Percentiles rank a stretch among this genome's conserved stretches.
Evolutionary conservation across 192 early-diverging fungal genomes (phyloP).

Genomic region (Mortierella hygrophila): DNA sequence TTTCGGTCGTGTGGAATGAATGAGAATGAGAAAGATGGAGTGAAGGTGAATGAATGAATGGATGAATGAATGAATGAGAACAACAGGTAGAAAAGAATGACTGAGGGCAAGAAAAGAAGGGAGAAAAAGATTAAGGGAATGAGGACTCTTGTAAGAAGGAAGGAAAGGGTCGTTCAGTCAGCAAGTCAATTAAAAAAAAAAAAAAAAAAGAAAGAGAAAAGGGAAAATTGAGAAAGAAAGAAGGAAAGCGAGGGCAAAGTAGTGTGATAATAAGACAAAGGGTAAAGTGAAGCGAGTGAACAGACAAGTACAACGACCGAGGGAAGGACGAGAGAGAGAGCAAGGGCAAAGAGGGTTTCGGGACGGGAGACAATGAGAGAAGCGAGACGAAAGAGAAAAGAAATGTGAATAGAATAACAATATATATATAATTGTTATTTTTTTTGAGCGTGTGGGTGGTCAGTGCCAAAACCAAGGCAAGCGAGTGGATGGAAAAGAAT

Average conservation of each 20-base stretch:
- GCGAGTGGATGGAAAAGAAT: not conserved
- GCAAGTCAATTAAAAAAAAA: not conserved
- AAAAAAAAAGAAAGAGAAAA: not conserved
- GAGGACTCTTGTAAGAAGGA: not conserved
- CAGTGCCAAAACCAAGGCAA: not conserved
- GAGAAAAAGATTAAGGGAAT: not conserved
- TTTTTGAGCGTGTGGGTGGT: not conserved
- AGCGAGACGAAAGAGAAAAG: not conserved
- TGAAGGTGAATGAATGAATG: too few relatives aligned
- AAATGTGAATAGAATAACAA: not conserved
- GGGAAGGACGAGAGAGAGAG: not conserved
- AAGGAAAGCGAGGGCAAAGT: not conserved
- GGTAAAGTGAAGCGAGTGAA: not conserved
- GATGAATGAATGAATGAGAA: not conserved
- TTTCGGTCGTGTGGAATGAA: not conserved
- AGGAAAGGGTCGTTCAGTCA: not conserved
- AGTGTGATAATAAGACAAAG: not conserved
- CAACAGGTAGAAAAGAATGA: not conserved
- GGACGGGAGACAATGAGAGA: not conserved
- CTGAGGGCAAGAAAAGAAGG: slow-evolving; percentile 5
- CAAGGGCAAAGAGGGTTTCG: slow-evolving; percentile 11
- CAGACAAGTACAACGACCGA: not conserved
- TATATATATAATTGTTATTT: not conserved
- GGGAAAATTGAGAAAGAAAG: not conserved
- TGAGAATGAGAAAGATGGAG: not conserved